phyloP scores from a whole-genome alignment of 129 eudicot genomes.

The Tagetes patula region DNA sequence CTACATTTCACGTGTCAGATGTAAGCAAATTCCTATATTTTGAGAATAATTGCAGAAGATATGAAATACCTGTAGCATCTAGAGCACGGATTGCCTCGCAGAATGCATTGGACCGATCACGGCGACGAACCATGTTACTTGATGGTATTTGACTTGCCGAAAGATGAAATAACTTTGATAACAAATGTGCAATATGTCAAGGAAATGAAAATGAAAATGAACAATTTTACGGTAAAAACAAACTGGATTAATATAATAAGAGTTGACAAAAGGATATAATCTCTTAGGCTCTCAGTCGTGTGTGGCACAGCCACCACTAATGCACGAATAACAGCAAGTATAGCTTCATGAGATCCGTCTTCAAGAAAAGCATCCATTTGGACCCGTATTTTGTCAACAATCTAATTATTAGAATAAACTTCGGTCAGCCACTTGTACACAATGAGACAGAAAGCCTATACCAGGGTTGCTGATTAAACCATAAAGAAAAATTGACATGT shows the following conservation, averaged over 20 bases:
- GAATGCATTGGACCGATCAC: constrained; percentile 89
- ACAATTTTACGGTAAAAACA: background rate
- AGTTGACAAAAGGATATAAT: constrained; percentile 68
- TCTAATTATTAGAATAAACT: constrained; percentile 39
- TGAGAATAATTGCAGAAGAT: constrained; percentile 12
- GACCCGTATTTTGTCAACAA: constrained; percentile 92
- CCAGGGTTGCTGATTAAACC: background rate
- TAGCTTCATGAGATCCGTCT: constrained; percentile 97
- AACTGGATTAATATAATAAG: background rate
- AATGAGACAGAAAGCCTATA: background rate
- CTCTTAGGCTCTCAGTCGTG: constrained; percentile 82
- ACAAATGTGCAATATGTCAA: constrained; percentile 72
- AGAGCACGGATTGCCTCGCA: constrained; percentile 94
- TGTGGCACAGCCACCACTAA: constrained; percentile 88
- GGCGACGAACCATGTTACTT: constrained; percentile 70
- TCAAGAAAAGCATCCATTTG: constrained; percentile 99
- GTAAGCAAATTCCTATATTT: background rate
- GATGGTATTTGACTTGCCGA: constrained; percentile 55
- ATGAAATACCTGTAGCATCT: constrained; percentile 85
- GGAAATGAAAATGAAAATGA: constrained; percentile 33
- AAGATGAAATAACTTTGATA: constrained; percentile 82
- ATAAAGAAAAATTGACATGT: background rate
- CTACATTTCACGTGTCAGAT: background rate
- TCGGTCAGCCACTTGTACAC: constrained; percentile 13
- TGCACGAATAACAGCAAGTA: constrained; percentile 82